Evolutionary conservation across 306 rosid species (phyloP).

Genomic region (Myrica gale): DNA sequence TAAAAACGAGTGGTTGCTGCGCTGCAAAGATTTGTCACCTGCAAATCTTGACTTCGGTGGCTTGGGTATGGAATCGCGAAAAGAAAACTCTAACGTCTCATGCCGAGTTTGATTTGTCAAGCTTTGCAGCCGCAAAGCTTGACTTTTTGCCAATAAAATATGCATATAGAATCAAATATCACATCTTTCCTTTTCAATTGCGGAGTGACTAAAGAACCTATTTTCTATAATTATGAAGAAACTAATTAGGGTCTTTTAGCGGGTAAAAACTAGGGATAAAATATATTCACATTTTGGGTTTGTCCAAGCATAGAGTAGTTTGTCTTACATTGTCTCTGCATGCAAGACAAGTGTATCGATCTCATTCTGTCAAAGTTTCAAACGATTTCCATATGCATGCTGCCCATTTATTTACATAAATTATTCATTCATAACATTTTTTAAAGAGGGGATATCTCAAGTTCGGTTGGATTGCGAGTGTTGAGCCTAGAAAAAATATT

Average conservation of each 20-base stretch:
- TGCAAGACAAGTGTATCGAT: background rate
- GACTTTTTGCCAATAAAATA: no score
- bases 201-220: background rate
- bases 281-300: background rate
- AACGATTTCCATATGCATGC: background rate
- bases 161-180: background rate
- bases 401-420: background rate
- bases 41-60: no score
- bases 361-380: background rate
- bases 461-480: no score
- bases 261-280: conserved; percentile 43
- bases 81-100: no score
- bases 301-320: background rate
- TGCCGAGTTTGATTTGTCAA: no score
- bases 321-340: background rate
- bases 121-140: no score
- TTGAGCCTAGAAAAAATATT: no score
- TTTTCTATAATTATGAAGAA: no score
- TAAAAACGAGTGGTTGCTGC: no score
- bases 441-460: no score
- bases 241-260: conserved; percentile 58
- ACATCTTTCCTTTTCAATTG: background rate
- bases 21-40: no score
- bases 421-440: background rate
- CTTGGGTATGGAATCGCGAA: no score